Evolutionary conservation across 495 filamentous ascomycete genomes (phyloP).

Genomic region (Mycothermus thermophilus): DNA sequence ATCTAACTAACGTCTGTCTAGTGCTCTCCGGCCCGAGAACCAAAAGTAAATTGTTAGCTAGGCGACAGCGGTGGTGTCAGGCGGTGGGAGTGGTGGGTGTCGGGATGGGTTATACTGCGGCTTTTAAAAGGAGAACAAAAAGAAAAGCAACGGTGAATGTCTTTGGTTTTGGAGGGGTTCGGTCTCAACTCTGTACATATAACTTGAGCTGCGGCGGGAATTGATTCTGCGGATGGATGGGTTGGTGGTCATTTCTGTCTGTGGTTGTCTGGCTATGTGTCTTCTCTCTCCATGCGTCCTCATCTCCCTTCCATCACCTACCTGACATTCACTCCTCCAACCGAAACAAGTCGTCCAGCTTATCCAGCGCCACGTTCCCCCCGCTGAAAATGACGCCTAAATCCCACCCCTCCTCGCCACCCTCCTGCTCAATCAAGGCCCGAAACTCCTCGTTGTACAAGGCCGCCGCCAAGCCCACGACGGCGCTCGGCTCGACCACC

Average conservation of each 20-base stretch:
- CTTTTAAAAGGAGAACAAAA: conserved; percentile 13
- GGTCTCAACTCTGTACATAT: conserved; percentile 15
- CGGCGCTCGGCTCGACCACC: conserved; percentile 80
- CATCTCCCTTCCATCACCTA: background rate
- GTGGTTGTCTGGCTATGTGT: background rate
- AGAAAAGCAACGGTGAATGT: conserved; percentile 5
- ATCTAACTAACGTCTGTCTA: no score
- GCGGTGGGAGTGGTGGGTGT: conserved; percentile 4
- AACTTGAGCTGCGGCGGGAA: background rate
- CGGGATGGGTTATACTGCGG: no score
- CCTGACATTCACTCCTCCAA: background rate
- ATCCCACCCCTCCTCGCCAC: conserved; percentile 67
- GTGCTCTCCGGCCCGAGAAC: conserved; percentile 84
- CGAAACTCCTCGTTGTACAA: conserved; percentile 80
- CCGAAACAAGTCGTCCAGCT: conserved; percentile 49
- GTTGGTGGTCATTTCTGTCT: background rate
- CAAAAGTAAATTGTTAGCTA: no score
- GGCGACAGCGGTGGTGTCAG: conserved; percentile 4
- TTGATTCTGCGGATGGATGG: background rate
- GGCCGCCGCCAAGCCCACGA: conserved; percentile 69
- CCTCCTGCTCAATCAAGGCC: conserved; percentile 51
- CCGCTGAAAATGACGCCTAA: conserved; percentile 77
- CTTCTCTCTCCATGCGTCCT: background rate
- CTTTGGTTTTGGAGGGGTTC: conserved; percentile 4
- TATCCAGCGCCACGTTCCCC: conserved; percentile 80